Evolutionary conservation across 139 green algal genomes (phyloP).

Genomic region (Deuterostichococcus epilithicus): DNA sequence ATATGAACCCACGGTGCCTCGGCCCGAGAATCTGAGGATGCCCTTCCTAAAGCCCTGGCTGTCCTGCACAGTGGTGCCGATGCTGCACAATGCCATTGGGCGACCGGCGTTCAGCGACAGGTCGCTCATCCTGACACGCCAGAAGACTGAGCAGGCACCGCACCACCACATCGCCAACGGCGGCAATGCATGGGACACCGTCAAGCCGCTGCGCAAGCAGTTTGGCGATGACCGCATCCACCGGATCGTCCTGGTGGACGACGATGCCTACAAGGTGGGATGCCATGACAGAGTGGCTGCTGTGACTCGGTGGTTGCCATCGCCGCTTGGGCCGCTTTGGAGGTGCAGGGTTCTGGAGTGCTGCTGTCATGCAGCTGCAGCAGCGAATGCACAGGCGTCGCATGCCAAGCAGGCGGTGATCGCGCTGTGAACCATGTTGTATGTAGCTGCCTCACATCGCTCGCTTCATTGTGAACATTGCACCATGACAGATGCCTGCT

Average conservation of each 20-base stretch:
- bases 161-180: constrained; percentile 18
- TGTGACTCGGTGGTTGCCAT: not conserved
- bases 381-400: not conserved
- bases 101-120: constrained; percentile 24
- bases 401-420: too few relatives aligned
- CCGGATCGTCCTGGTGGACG: constrained; percentile 55
- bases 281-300: not conserved
- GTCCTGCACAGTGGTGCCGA: not conserved
- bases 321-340: not conserved
- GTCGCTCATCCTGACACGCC: constrained; percentile 26
- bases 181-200: constrained; percentile 55
- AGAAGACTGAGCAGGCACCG: constrained; percentile 28
- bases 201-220: constrained; percentile 54
- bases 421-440: too few relatives aligned
- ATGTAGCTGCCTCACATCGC: too few relatives aligned
- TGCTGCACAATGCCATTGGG: constrained; percentile 20
- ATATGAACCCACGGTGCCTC: too few relatives aligned
- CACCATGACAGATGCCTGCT: too few relatives aligned
- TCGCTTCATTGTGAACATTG: too few relatives aligned
- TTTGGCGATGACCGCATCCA: constrained; percentile 31
- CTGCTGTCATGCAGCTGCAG: not conserved
- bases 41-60: too few relatives aligned
- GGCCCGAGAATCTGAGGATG: too few relatives aligned
- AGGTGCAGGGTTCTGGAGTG: not conserved
- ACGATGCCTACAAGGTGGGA: constrained; percentile 50